Evolutionary conservation across 352 stramenopile species (phyloP).

Genomic region (Thraustochytrium striatum): DNA sequence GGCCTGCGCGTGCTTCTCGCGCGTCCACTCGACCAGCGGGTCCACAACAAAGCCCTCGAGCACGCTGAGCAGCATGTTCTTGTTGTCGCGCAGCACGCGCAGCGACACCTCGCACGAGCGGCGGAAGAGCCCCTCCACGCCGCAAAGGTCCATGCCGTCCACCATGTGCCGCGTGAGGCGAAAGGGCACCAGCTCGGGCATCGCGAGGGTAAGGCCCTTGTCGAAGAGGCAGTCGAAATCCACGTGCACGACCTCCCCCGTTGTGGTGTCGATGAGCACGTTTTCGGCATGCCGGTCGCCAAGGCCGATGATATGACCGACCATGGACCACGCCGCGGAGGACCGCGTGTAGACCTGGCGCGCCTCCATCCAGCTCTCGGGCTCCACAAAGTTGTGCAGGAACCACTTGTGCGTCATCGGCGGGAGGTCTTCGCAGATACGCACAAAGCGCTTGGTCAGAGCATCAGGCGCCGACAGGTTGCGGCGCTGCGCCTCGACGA

Average conservation of each 20-base stretch:
- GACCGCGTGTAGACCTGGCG: constrained; percentile 76
- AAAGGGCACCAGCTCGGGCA: constrained; percentile 98
- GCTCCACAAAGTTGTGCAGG: constrained; percentile 92
- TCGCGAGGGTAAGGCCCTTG: constrained; percentile 89
- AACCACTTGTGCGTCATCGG: constrained; percentile 99
- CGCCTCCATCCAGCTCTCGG: constrained; percentile 95
- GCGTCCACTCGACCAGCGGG: constrained; percentile 81
- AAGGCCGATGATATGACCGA: constrained; percentile 76
- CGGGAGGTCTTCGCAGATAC: constrained; percentile 64
- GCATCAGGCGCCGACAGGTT: constrained; percentile 87
- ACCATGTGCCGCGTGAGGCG: constrained; percentile 99
- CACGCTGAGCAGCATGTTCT: constrained; percentile 93
- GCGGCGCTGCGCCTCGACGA: constrained; percentile 95
- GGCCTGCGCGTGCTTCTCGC: constrained; percentile 18
- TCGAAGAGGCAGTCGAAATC: constrained; percentile 99
- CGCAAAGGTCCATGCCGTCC: constrained; percentile 96
- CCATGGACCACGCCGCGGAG: constrained; percentile 89
- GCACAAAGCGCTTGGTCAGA: constrained; percentile 96
- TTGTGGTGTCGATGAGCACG: constrained; percentile 95
- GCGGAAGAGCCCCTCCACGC: constrained; percentile 89
- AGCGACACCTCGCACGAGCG: constrained; percentile 80
- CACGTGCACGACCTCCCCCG: constrained; percentile 97
- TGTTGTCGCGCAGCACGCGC: constrained; percentile 86
- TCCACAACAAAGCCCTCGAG: constrained; percentile 99
- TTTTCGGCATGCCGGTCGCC: constrained; percentile 97